These are phyloP conservation scores for Xylaria sp. DNA, from an alignment of 2,329 filamentous ascomycete genomes.

Conservation along the genomic window DNA sequence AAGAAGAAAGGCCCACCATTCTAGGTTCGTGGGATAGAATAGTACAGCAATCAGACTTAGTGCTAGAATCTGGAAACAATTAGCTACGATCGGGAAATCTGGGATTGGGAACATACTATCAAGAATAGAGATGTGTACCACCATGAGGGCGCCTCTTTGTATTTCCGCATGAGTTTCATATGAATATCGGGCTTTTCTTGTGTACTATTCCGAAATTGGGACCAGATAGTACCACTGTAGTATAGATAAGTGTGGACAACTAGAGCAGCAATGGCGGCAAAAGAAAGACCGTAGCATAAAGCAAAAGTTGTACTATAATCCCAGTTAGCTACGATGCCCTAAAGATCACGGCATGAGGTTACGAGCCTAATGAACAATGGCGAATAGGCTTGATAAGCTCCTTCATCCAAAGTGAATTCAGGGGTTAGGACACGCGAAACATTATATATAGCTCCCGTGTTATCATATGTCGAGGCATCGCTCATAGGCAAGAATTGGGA, in stretches of 20 bases:
- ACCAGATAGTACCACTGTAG: slow-evolving; percentile 74
- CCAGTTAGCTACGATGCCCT: slow-evolving; percentile 16
- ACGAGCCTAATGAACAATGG: slow-evolving; percentile 70
- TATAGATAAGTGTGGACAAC: slow-evolving; percentile 75
- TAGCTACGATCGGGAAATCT: slow-evolving; percentile 6
- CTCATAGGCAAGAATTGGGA: slow-evolving; percentile 74
- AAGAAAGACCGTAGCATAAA: slow-evolving; percentile 76
- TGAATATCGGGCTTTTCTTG: slow-evolving; percentile 70
- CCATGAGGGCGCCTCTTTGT: slow-evolving; percentile 71
- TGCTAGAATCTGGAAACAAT: slow-evolving; percentile 58
- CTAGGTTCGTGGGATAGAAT: slow-evolving; percentile 73
- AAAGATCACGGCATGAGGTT: neutral
- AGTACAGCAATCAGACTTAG: slow-evolving; percentile 67
- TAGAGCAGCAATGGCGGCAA: slow-evolving; percentile 76
- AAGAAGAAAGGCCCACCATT: slow-evolving; percentile 78
- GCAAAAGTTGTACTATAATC: slow-evolving; percentile 73
- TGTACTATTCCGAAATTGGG: slow-evolving; percentile 68
- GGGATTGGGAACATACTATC: slow-evolving; percentile 55
- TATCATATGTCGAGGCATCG: slow-evolving; percentile 77
- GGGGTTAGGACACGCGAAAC: slow-evolving; percentile 70
- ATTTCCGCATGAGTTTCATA: slow-evolving; percentile 72
- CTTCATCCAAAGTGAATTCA: slow-evolving; percentile 70
- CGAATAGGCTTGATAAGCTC: slow-evolving; percentile 74
- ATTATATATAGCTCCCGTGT: slow-evolving; percentile 72
- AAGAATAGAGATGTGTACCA: slow-evolving; percentile 71